Base-by-base conservation (phyloP, 768 basidiomycete species). In the Trametes cubensis region DNA sequence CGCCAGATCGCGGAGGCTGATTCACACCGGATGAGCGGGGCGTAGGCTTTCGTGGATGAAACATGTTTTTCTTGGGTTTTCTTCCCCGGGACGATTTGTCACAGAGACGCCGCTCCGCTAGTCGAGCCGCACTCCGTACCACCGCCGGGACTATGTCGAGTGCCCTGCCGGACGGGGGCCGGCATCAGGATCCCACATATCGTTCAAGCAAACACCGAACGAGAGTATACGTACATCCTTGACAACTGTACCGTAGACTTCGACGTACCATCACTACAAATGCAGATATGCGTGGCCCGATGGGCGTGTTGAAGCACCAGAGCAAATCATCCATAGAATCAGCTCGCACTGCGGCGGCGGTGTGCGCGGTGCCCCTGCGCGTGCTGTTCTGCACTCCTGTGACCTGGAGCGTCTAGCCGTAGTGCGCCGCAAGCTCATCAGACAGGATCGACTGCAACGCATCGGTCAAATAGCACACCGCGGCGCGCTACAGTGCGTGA, bases 111-210 rank as follows among this genome's bases (percentile, higher is more conserved):
- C 34, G 34, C 34, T 34, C 34, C 34, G 34, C 34, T 34, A 34
- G 34, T 34, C 34, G 34, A 34, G 34, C 34, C 34, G 34, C 10
- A 7, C 34, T 11, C 34, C 34, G 34, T 34, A 11, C 34, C 34
- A 10, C 11, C 10, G 17, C 17, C 47, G n/a, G 58, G 49, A 17
- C 49, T 49, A 52, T 59, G 58, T 45, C 50, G 41, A 14, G 23
- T 52, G 58, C 58, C 51, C 58, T 50, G 58, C 58, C 34, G 49
- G 58, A 51, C 49, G 49, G 58, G 44, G 49, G 15, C 49, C 49
- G 58, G 45, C 58, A 44, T 51, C 49, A 59, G 48, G 47, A 58
- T 11, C 34, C 34, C 6, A 34, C 11, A 34, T 10, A 10, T 34
- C 34, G 34, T 34, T 34, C 34, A 34, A 34, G 34, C 34, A 34